Evolutionary conservation across 2,329 filamentous ascomycete species (phyloP).

Genomic region (Pezicula carpinea): DNA sequence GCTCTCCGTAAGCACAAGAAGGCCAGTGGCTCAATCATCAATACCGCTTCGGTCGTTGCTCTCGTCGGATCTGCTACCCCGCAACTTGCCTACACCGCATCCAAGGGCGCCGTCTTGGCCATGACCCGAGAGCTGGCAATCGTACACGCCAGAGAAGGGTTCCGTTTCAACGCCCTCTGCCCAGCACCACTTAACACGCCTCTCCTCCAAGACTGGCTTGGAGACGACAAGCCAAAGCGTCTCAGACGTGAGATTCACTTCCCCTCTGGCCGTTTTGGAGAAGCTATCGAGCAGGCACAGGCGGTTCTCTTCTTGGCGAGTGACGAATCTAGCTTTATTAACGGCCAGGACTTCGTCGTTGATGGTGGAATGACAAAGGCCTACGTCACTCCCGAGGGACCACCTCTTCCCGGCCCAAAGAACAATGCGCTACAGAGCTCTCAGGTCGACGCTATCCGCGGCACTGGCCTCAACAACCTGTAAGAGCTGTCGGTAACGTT

Average conservation of each 20-base stretch:
- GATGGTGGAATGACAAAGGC: slow-evolving; percentile 95
- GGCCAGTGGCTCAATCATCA: slow-evolving; percentile 64
- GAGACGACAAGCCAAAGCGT: slow-evolving; percentile 66
- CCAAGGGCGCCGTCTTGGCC: slow-evolving; percentile 70
- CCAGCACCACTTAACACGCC: slow-evolving; percentile 73
- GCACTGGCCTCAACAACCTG: slow-evolving; percentile 15
- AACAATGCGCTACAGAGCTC: slow-evolving; percentile 34
- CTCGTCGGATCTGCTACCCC: slow-evolving; percentile 69
- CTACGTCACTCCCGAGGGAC: slow-evolving; percentile 68
- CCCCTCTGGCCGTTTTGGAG: slow-evolving; percentile 69
- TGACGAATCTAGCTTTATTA: slow-evolving; percentile 71
- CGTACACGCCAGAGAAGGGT: slow-evolving; percentile 70
- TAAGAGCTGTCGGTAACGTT: neutral
- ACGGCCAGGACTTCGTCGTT: slow-evolving; percentile 83
- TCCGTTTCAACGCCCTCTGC: slow-evolving; percentile 69
- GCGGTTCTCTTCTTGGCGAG: slow-evolving; percentile 70
- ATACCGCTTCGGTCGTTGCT: slow-evolving; percentile 69
- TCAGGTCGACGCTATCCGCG: slow-evolving; percentile 29
- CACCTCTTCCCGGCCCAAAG: slow-evolving; percentile 45
- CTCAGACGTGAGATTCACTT: slow-evolving; percentile 71
- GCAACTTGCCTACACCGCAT: slow-evolving; percentile 71
- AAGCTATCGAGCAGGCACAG: slow-evolving; percentile 73
- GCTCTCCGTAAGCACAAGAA: slow-evolving; percentile 64
- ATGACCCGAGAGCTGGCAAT: slow-evolving; percentile 72
- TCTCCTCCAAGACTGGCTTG: slow-evolving; percentile 71